A percentile compares a stretch with the other conserved stretches of the same genome.
phyloP scores from a whole-genome alignment of 257 asterid genomes.

The Ligustrum vulgare region DNA sequence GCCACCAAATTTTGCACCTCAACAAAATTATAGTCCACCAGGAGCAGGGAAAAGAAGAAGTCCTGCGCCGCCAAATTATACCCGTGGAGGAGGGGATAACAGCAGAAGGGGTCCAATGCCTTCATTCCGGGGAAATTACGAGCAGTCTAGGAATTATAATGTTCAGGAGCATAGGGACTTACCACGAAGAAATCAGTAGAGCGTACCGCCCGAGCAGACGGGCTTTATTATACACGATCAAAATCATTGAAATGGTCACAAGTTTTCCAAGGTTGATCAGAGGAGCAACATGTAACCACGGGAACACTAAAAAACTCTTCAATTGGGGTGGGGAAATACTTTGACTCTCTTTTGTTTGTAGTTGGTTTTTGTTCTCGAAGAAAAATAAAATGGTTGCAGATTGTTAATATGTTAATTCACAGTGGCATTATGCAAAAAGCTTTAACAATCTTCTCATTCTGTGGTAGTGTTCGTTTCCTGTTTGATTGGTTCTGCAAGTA shows the following conservation, averaged over 20 bases:
- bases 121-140: constrained; percentile 27
- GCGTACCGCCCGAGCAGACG: constrained; percentile 20
- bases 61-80: constrained; percentile 26
- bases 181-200: constrained; percentile 19
- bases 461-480: not conserved
- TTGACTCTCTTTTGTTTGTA: not conserved
- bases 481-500: not conserved
- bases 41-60: constrained; percentile 36
- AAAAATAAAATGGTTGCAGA: constrained; percentile 5
- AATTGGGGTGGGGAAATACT: constrained; percentile 26
- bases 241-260: not conserved
- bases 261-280: constrained; percentile 12
- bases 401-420: constrained; percentile 6
- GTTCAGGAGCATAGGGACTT: constrained; percentile 33
- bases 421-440: constrained; percentile 5
- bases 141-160: constrained; percentile 23
- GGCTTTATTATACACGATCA: not conserved
- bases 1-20: constrained; percentile 26
- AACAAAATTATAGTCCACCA: constrained; percentile 25
- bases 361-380: constrained; percentile 6
- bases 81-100: constrained; percentile 10
- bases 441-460: not conserved
- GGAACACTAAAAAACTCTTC: constrained; percentile 28
- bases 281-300: constrained; percentile 20
- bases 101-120: constrained; percentile 21